These are phyloP conservation scores for Friedmanniomyces endolithicus DNA, from an alignment of 495 filamentous ascomycete genomes.

Conservation along the genomic window DNA sequence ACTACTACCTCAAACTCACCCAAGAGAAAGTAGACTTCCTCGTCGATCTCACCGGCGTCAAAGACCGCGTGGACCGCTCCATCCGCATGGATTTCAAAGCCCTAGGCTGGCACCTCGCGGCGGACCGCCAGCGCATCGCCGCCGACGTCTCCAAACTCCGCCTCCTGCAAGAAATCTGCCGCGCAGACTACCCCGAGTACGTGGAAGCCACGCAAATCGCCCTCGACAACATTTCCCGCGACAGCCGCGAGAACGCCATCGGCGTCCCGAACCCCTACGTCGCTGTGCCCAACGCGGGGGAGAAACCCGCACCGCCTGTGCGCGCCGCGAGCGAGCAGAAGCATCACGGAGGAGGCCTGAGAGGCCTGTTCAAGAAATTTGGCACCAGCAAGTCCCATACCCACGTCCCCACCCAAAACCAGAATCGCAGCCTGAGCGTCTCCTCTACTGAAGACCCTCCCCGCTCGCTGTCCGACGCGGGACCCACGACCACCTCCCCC, in stretches of 20 bases:
- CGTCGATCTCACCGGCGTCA: constrained; percentile 23
- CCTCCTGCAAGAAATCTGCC: constrained; percentile 23
- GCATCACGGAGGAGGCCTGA: constrained; percentile 9
- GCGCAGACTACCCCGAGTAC: constrained; percentile 25
- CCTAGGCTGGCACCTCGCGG: constrained; percentile 26
- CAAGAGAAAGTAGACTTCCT: constrained; percentile 23
- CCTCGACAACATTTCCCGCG: constrained; percentile 12
- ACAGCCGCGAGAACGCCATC: constrained; percentile 6
- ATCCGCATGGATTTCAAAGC: constrained; percentile 27
- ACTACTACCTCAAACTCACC: constrained; percentile 20
- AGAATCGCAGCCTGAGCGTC: neutral
- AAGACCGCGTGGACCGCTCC: constrained; percentile 25
- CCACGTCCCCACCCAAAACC: neutral
- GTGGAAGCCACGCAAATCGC: constrained; percentile 14
- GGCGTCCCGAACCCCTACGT: neutral
- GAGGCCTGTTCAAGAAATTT: constrained; percentile 12
- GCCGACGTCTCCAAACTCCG: constrained; percentile 23
- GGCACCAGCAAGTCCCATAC: neutral
- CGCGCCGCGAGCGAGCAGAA: neutral
- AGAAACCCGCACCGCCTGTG: neutral
- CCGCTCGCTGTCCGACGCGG: constrained; percentile 11
- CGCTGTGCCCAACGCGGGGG: neutral
- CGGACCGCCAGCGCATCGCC: constrained; percentile 7
- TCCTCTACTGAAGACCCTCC: constrained; percentile 1
- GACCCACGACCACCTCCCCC: neutral